Evolutionary conservation across 1,139 yeast species (phyloP).

Genomic region (Komagataea norvegica): DNA sequence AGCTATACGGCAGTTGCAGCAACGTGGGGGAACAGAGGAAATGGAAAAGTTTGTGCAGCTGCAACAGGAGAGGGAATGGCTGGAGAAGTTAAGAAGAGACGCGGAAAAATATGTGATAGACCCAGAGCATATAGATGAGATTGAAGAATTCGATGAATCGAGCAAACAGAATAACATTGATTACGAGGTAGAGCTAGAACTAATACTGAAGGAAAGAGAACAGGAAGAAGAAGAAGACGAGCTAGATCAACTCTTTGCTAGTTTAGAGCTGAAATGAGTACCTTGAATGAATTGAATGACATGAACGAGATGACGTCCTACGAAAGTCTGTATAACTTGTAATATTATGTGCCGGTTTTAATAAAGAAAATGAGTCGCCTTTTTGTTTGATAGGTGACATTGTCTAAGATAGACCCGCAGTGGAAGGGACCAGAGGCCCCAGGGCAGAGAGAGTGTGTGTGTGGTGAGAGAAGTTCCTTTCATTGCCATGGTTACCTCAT

Average conservation of each 20-base stretch:
- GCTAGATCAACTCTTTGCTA: conserved; percentile 9
- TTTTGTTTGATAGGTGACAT: no score
- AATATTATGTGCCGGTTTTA: no score
- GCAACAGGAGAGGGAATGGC: conserved; percentile 3
- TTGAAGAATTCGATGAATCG: not conserved
- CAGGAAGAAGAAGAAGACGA: conserved; percentile 9
- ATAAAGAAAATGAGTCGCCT: no score
- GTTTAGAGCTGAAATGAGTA: conserved; percentile 8
- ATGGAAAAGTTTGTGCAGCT: conserved; percentile 13
- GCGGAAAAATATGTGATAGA: conserved; percentile 7
- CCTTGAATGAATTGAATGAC: no score
- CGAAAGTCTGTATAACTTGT: no score
- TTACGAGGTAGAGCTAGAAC: conserved; percentile 9
- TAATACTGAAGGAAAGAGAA: conserved; percentile 1
- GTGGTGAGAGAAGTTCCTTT: no score
- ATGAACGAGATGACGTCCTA: no score
- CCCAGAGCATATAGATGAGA: conserved; percentile 6
- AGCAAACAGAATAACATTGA: not conserved
- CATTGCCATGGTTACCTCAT: no score
- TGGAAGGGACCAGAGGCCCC: no score
- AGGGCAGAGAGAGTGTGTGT: no score
- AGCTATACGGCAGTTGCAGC: conserved; percentile 8
- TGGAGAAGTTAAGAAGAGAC: conserved; percentile 5
- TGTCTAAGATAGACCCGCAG: no score
- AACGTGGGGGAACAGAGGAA: conserved; percentile 15